Base-by-base conservation (phyloP, 2,329 filamentous ascomycete genomes). In the Colletotrichum horii region DNA sequence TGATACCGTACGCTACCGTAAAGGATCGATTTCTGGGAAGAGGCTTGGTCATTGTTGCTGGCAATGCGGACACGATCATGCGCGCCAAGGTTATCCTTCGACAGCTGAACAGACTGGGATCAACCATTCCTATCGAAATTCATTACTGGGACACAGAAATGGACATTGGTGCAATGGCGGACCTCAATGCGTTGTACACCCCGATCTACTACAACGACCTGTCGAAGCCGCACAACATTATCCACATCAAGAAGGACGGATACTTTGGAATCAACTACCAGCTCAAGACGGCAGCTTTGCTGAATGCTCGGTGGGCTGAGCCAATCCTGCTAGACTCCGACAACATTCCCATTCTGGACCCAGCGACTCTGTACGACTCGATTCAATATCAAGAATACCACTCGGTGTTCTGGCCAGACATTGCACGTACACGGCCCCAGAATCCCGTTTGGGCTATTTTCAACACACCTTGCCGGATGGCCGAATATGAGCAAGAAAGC, bases 201-300 rank as follows among this genome's bases (percentile, higher is more conserved):
- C 71, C 67, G 4, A 74, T 71, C n/a, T 71, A 61, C 24, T 71
- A 74, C 52, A 74, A 74, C 4, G 71, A 74, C 52, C 8, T 74
- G 22, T 74, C 71, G 15, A 71, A 71, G 26, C 58, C 64, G 11
- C 67, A 71, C 11, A 71, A 74, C 22, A 32, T 74, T 19, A 69
- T 74, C 9, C 67, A 65, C 8, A 66, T 74, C 34, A 74, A 71
- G 60, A 74, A 74, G 24, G 71, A 74, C 32, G 71, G 67, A 22
- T 60, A 65, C 15, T 74, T 74, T 32, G 71, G 71, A 16, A 74
- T 74, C 16, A 74, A 74, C 36, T 74, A 74, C n/a, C 71, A 74
- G 60, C 67, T 74, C 14, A 74, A 74, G 36, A 74, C 71, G 14
- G 71, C 67, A 26, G 71, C 71, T 6, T 16, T 74, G 4, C 67